Percentiles rank a stretch among this genome's conserved stretches.
Conservation (phyloP, 805 yeast genomes). For the Metschnikowia cerradonensis region DNA sequence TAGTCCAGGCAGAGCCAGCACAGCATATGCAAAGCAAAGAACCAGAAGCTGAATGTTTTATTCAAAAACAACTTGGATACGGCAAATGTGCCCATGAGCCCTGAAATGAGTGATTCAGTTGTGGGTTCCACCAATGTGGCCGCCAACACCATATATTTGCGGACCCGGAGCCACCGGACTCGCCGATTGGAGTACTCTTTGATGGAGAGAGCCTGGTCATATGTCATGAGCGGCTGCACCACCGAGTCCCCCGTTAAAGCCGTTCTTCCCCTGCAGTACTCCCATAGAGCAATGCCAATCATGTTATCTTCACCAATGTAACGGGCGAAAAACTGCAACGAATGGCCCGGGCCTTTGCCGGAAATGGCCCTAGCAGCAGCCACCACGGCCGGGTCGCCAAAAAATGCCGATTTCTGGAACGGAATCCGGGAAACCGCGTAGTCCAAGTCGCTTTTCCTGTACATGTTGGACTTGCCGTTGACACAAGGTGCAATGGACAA, state of each 20-base stretch:
- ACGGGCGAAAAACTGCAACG: slow-evolving; percentile 66
- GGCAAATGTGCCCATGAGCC: slow-evolving; percentile 61
- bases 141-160: slow-evolving; percentile 81
- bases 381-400: slow-evolving; percentile 26
- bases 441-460: slow-evolving; percentile 64
- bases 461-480: slow-evolving; percentile 83
- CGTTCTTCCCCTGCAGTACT: slow-evolving; percentile 58
- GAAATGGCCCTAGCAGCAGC: slow-evolving; percentile 27
- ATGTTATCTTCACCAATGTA: slow-evolving; percentile 91
- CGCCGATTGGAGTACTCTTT: slow-evolving; percentile 63
- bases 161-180: slow-evolving; percentile 79
- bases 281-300: slow-evolving; percentile 87
- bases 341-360: slow-evolving; percentile 38
- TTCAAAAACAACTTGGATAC: slow-evolving; percentile 40
- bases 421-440: slow-evolving; percentile 46
- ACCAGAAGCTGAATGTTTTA: slow-evolving; percentile 26
- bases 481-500: slow-evolving; percentile 82
- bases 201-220: slow-evolving; percentile 32
- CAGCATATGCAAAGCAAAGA: slow-evolving; percentile 50
- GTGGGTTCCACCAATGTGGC: slow-evolving; percentile 86
- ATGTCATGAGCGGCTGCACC: slow-evolving; percentile 59
- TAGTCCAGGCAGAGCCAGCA: slow-evolving; percentile 68
- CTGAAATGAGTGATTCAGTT: slow-evolving; percentile 71
- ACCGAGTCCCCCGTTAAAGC: slow-evolving; percentile 77
- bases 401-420: slow-evolving; percentile 24